Base-by-base conservation (phyloP, 2,329 filamentous ascomycete genomes). In the Cladobotryum protrusum region DNA sequence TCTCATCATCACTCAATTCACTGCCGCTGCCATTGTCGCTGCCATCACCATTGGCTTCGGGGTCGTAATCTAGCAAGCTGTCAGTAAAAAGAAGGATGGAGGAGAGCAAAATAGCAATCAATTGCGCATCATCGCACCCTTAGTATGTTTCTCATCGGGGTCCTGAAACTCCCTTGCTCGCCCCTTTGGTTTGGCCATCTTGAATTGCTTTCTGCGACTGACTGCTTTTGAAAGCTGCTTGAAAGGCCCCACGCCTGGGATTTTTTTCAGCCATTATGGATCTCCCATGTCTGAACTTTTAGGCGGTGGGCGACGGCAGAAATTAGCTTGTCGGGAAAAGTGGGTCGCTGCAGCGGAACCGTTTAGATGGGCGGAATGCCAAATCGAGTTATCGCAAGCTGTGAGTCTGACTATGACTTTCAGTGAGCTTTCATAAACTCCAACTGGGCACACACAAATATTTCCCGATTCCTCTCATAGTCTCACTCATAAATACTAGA, bases 51-150 rank as follows among this genome's bases (percentile, higher is more conserved):
- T 82, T 79, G 57, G 79, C 82, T 72, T 95, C 89, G 0, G 88
- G 88, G 63, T 95, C 89, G 62, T 87, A 85, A 63, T 95, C 89
- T 92, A 39, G 18, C 43, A 46, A 15, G 12, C 33, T 18, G 18
- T 50, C 17, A 49, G 48, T 15, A 45, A 17, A 5, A 24, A 15
- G 13, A 24, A n/a, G n/a, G 18, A 20, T 3, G 12, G 5, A n/a
- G 14, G 40, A 50, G 11, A 20, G 20, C 18, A 33, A 14, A 13
- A 42, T 11, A 20, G 17, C 13, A 3, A 37, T 1, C 13, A 37
- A 39, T 43, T 1, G 2, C 14, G 6, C 14, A 24, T 24, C 9
- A 14, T 2, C 17, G 52, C 68, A 87, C 85, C 85, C 69, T 81
- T 81, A 1, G 72, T 73, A 43, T 80, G 74, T 40, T 77, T 74